Evolutionary conservation across 192 early-diverging fungal species (phyloP), one percentile per base, ranked within the genome.

Genomic region (Backusella psychrophila): DNA sequence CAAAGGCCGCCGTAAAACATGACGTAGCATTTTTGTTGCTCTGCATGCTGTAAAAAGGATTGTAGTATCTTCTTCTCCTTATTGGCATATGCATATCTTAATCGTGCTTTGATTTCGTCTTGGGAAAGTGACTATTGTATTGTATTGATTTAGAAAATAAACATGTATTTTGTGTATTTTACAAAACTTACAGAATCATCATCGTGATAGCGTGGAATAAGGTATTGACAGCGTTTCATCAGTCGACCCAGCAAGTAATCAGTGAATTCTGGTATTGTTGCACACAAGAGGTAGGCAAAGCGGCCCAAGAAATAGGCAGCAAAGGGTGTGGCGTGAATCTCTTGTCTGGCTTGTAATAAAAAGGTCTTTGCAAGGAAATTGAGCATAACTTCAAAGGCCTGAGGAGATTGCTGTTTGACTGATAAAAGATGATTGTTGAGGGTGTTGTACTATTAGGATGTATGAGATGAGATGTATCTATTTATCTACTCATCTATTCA

Each of bases 1-100:
- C 89, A 72, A 8, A 95, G 86, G 4, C 90, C 94, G 31, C 83
- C 89, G 73, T 90, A 95, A 19, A 96, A 79, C 6, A 90, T 82
- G 19, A 95, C 73, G 34, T 90, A 87, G 4, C 92, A 92, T 42
- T 82, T 78, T 83, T 95, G 92, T 12, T 91, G 81, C 63, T 88
- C 85, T 36, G 82, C 81, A 71, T 94, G 93, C 67, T 90, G 86
- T 1, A 86, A 85, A 26, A 89, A 89, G 3, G 75, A 78, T 66
- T 96, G 92, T 29, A 77, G 87, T 15, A 71, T 77, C 4, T 83
- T 73, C 1, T 67, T 75, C 17, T 69, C 68, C 63, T 78, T 79
- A n/a, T 70, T 84, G 72, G 9, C 46, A 49, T 59, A 84, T 41
- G 68, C 68, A 46, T 81, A 90, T 17, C 87, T 85, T 9, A 85